Evolutionary conservation across 805 yeast genomes (phyloP).

Genomic region (Yueomyces sp.): DNA sequence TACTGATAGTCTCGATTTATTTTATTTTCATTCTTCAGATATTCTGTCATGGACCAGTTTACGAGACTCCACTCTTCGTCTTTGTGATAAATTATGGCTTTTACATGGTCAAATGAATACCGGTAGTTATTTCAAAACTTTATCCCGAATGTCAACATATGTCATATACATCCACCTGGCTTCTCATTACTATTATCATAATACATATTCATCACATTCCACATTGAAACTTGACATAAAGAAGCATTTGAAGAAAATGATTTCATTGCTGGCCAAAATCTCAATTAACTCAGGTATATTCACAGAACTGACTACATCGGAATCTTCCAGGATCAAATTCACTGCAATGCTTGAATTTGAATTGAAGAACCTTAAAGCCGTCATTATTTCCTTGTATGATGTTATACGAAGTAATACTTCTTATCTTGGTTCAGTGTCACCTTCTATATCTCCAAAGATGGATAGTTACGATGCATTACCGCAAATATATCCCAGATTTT

Average conservation of each 20-base stretch:
- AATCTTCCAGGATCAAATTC: background rate
- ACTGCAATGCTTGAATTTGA: background rate
- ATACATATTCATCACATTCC: background rate
- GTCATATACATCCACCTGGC: background rate
- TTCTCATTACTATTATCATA: background rate
- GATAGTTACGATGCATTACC: conserved; percentile 29
- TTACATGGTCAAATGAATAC: background rate
- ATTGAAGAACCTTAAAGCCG: background rate
- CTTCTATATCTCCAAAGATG: background rate
- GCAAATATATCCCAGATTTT: conserved; percentile 55
- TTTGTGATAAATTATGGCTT: background rate
- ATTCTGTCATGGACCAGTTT: conserved; percentile 41
- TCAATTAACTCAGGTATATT: conserved; percentile 54
- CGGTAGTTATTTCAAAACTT: background rate
- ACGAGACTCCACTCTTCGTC: background rate
- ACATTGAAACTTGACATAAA: conserved; percentile 9
- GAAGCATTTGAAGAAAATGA: conserved; percentile 37
- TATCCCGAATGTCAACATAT: background rate
- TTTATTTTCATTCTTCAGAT: conserved; percentile 49
- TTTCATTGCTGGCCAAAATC: conserved; percentile 45
- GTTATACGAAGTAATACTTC: background rate
- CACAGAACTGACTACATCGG: conserved; percentile 22
- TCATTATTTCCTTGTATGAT: background rate
- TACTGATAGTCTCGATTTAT: conserved; percentile 22
- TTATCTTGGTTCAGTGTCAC: background rate